phyloP scores from a whole-genome alignment of 768 basidiomycete genomes.

The Rhodosporidiobolus sp. region DNA sequence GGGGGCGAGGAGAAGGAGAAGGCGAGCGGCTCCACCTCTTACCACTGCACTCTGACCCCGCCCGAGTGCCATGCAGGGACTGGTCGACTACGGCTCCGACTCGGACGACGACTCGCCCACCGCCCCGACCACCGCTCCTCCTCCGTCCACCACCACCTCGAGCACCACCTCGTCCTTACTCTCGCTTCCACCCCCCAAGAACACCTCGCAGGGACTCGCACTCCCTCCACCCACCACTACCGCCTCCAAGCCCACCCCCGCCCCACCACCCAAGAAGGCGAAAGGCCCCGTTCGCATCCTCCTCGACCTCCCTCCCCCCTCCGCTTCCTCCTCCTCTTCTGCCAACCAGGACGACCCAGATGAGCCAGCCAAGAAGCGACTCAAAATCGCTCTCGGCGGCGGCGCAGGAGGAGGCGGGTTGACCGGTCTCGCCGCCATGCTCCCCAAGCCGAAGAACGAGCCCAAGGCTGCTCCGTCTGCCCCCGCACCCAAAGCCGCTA shows the following conservation, averaged over 20 bases:
- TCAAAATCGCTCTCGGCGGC: conserved; percentile 17
- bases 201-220: neutral
- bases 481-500: neutral
- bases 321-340: neutral
- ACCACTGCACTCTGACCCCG: neutral
- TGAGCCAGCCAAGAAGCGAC: conserved; percentile 25
- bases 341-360: neutral
- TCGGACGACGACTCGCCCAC: conserved; percentile 18
- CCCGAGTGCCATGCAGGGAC: neutral
- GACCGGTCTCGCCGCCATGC: conserved; percentile 35
- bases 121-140: neutral
- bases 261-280: conserved; percentile 9
- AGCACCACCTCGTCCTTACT: conserved; percentile 9
- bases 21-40: neutral
- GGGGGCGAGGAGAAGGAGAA: neutral
- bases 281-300: conserved; percentile 36
- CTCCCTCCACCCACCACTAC: neutral
- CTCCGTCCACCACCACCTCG: neutral
- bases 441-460: conserved; percentile 38
- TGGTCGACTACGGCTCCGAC: conserved; percentile 46
- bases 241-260: neutral
- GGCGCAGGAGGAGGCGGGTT: conserved; percentile 1
- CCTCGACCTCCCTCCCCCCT: conserved; percentile 31
- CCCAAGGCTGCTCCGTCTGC: neutral
- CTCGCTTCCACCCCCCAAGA: conserved; percentile 24